These are phyloP conservation scores for Schoenoplectus triqueter DNA, from an alignment of 202 grass and related monocot species.

Conservation along the genomic window DNA sequence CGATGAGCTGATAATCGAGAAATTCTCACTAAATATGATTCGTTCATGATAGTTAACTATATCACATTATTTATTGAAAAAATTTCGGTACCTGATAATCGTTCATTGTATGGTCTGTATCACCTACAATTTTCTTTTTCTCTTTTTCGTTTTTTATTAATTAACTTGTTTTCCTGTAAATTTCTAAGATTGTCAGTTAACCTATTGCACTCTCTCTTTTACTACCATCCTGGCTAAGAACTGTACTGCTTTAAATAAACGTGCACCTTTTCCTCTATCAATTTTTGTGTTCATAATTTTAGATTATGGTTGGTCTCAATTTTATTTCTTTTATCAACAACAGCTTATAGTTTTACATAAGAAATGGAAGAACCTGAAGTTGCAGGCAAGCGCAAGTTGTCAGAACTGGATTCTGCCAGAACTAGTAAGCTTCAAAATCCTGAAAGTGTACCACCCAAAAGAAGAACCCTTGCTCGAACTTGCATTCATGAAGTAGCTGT, in stretches of 20 bases:
- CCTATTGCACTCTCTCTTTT: slow-evolving; percentile 5
- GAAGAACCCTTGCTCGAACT: slow-evolving; percentile 63
- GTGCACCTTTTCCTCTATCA: not conserved
- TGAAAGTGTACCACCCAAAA: slow-evolving; percentile 56
- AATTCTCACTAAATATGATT: no score
- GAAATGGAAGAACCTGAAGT: slow-evolving; percentile 59
- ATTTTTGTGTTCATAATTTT: not conserved
- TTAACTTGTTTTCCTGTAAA: no score
- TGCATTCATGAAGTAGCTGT: slow-evolving; percentile 94
- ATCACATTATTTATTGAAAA: no score
- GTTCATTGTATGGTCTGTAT: no score
- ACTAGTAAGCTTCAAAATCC: slow-evolving; percentile 24
- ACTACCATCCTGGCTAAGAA: not conserved
- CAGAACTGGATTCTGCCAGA: slow-evolving; percentile 39
- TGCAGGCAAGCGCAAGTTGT: slow-evolving; percentile 64
- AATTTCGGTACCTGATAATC: no score
- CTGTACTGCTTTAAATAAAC: slow-evolving; percentile 24
- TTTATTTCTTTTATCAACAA: not conserved
- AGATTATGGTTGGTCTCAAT: not conserved
- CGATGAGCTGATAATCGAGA: no score
- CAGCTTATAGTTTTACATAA: slow-evolving; percentile 15
- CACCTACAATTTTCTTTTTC: no score
- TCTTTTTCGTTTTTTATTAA: no score
- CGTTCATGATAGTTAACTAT: no score
- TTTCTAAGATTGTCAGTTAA: not conserved